Percentiles rank a stretch among this genome's conserved stretches.
Evolutionary conservation across 2,329 filamentous ascomycete species (phyloP).

Genomic region (Paecilomyces formosus): DNA sequence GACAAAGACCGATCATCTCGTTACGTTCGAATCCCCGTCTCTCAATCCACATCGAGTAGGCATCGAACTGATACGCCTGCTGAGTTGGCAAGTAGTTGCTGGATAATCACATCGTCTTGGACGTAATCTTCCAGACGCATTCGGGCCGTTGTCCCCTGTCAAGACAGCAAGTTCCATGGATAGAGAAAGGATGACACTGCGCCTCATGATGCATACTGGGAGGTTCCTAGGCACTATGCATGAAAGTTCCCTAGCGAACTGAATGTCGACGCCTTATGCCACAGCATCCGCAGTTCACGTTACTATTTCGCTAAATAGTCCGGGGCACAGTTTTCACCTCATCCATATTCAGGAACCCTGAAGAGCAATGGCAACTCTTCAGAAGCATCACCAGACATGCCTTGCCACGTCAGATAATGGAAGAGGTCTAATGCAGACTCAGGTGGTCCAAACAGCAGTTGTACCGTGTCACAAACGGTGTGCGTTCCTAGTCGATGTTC

Average conservation of each 20-base stretch:
- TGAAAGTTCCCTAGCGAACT: background rate
- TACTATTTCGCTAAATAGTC: background rate
- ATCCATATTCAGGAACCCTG: conserved; percentile 15
- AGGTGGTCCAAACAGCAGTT: conserved; percentile 26
- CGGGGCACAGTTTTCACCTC: conserved; percentile 9
- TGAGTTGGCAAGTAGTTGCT: background rate
- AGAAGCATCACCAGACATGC: conserved; percentile 23
- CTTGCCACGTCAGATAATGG: conserved; percentile 34
- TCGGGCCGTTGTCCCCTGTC: background rate
- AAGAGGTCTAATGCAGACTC: conserved; percentile 31
- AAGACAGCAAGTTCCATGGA: background rate
- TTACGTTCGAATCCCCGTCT: conserved; percentile 1
- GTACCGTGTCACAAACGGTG: conserved; percentile 26
- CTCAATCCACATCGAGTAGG: background rate
- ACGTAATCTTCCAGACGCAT: background rate
- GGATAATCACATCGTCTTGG: background rate
- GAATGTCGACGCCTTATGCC: background rate
- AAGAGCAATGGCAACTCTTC: conserved; percentile 15
- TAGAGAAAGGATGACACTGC: background rate
- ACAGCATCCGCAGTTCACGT: background rate
- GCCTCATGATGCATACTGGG: conserved; percentile 5
- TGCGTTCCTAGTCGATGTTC: conserved; percentile 20
- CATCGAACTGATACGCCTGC: background rate
- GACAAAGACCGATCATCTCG: conserved; percentile 11
- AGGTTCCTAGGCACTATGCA: background rate